Conservation (phyloP, 192 early-diverging fungal genomes). For the Backusella luteola region DNA sequence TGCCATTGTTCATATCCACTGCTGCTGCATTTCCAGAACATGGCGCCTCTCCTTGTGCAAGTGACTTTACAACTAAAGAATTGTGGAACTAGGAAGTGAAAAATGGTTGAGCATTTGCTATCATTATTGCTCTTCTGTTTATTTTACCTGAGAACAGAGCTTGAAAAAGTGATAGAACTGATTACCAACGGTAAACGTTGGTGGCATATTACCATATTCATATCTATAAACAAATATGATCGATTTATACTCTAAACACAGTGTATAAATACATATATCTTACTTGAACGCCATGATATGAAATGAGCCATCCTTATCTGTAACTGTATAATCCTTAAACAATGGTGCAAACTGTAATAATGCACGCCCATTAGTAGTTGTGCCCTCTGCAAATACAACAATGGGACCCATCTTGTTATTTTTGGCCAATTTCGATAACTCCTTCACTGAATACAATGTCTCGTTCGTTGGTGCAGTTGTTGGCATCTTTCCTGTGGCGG, state of each 20-base stretch:
- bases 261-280: not conserved
- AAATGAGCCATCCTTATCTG: slow-evolving; percentile 56
- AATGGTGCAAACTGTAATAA: slow-evolving; percentile 74
- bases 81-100: slow-evolving; percentile 42
- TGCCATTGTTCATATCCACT: slow-evolving; percentile 15
- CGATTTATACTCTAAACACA: slow-evolving; percentile 29
- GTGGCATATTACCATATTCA: slow-evolving; percentile 59
- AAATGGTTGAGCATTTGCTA: no score
- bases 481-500: slow-evolving; percentile 44
- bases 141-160: slow-evolving; percentile 58
- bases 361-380: slow-evolving; percentile 86
- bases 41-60: slow-evolving; percentile 50
- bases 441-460: slow-evolving; percentile 40
- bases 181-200: slow-evolving; percentile 63
- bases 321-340: slow-evolving; percentile 58
- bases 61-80: slow-evolving; percentile 43
- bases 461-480: not conserved
- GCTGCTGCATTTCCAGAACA: slow-evolving; percentile 31
- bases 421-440: slow-evolving; percentile 40
- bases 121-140: no score
- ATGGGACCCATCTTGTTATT: slow-evolving; percentile 51
- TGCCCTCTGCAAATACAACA: slow-evolving; percentile 74
- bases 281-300: slow-evolving; percentile 65
- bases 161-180: slow-evolving; percentile 46
- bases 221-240: slow-evolving; percentile 48